Evolutionary conservation across 306 rosid species (phyloP), one percentile per base, ranked within the genome.

Genomic region (Cicer cuneatum): DNA sequence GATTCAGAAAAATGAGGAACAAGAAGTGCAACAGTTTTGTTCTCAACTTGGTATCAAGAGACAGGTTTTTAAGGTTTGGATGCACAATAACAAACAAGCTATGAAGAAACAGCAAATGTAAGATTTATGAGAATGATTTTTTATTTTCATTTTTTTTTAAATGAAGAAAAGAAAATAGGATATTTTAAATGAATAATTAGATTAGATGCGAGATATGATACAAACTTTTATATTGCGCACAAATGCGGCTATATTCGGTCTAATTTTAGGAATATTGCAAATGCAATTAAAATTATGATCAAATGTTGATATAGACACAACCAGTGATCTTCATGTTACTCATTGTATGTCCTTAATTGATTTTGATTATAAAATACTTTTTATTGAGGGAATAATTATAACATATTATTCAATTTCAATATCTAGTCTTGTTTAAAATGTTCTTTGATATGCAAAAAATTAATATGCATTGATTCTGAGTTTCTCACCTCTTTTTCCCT

Each of bases 1-100:
- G 86, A 92, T 92, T 61, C 97, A 90, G 85, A 95, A 90, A 83
- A 98, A 89, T 0, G 96, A 95, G 61, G 98, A 95, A 12, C 85
- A 90, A 14, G 92, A 90, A 49, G 90, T 95, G 51, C 96, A 90
- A 18, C 88, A 87, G 63, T 92, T 95, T 84, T 95, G 98, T 72
- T 65, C 89, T 14, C 92, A 90, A 37, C 74, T 85, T 6, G 97
- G 93, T 5, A 82, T 95, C 42, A 89, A 82, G 68, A 84, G 90
- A 60, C 89, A 89, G 52, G 96, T 89, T 75, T 90, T 95, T 82
- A 95, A 92, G 89, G 98, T 95, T 24, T 95, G 98, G 98, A 95
- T 95, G 98, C 99, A 95, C 73, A 95, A 95, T 67, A 94, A 94
- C 81, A 92, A 92, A 73, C 96, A 89, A 80, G 88, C 85, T 58